A percentile compares a stretch with the other conserved stretches of the same genome.
phyloP scores from a whole-genome alignment of 1,284 basidiomycete species.

The Wolfiporia cocos region DNA sequence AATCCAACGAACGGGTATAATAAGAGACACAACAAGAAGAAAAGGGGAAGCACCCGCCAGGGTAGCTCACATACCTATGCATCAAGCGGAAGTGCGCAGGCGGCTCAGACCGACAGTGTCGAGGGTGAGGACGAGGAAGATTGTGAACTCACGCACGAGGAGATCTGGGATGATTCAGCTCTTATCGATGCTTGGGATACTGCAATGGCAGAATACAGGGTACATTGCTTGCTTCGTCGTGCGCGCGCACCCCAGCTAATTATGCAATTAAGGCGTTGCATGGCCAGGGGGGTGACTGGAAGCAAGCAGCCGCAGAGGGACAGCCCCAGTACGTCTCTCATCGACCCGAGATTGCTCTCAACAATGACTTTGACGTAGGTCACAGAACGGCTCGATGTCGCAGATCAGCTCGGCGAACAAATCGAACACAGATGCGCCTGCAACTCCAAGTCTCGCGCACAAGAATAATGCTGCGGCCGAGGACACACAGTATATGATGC shows the following conservation, averaged over 20 bases:
- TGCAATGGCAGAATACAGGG: conserved; percentile 72
- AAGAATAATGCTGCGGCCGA: too few species aligned
- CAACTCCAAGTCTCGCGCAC: too few species aligned
- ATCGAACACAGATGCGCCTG: too few species aligned
- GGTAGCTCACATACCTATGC: conserved; percentile 29
- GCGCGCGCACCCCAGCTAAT: conserved; percentile 1
- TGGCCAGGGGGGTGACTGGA: conserved; percentile 66
- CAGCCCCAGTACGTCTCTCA: conserved; percentile 55
- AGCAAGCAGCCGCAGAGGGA: conserved; percentile 57
- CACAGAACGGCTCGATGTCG: too few species aligned
- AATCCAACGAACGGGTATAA: conserved; percentile 14
- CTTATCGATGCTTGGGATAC: conserved; percentile 78
- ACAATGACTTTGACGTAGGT: conserved; percentile 20
- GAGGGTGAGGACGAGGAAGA: conserved; percentile 14
- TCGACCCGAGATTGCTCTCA: conserved; percentile 24
- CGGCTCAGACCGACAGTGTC: too few species aligned
- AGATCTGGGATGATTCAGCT: conserved; percentile 81
- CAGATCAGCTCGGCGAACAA: too few species aligned
- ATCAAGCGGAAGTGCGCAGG: conserved; percentile 8
- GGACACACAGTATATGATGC: too few species aligned
- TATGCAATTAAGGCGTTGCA: conserved; percentile 44
- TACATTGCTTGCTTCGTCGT: conserved; percentile 18
- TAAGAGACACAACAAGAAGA: conserved; percentile 37
- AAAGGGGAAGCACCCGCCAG: conserved; percentile 28
- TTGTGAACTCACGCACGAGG: conserved; percentile 58